Evolutionary conservation across 2,329 filamentous ascomycete genomes (phyloP).

Genomic region (Fusarium sp.): DNA sequence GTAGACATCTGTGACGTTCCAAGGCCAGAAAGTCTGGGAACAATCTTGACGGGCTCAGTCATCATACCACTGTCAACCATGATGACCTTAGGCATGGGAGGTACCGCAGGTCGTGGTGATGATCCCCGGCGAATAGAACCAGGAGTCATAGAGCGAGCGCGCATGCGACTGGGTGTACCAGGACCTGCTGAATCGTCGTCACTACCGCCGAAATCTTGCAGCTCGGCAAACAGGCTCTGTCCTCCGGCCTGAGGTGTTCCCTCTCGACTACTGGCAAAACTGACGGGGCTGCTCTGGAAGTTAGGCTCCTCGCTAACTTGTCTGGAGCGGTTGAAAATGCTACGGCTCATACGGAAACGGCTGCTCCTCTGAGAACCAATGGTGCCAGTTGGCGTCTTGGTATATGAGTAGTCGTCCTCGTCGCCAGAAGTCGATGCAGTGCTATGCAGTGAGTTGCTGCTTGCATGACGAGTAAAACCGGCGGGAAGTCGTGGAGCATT

Average conservation of each 20-base stretch:
- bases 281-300: slow-evolving; percentile 69
- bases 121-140: slow-evolving; percentile 56
- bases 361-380: slow-evolving; percentile 72
- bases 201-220: slow-evolving; percentile 81
- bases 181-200: slow-evolving; percentile 74
- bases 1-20: slow-evolving; percentile 15
- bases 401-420: slow-evolving; percentile 68
- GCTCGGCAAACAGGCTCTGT: slow-evolving; percentile 90
- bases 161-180: slow-evolving; percentile 65
- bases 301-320: slow-evolving; percentile 68
- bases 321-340: slow-evolving; percentile 67
- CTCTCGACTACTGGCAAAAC: slow-evolving; percentile 61
- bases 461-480: slow-evolving; percentile 54
- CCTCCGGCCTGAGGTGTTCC: slow-evolving; percentile 61
- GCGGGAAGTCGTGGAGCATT: slow-evolving; percentile 56
- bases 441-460: slow-evolving; percentile 80
- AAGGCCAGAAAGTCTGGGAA: slow-evolving; percentile 19
- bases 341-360: slow-evolving; percentile 76
- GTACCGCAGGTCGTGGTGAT: slow-evolving; percentile 61
- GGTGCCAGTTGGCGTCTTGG: slow-evolving; percentile 70
- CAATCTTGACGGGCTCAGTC: slow-evolving; percentile 66
- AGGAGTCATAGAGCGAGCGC: slow-evolving; percentile 59
- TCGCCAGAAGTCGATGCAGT: slow-evolving; percentile 88
- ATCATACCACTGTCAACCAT: slow-evolving; percentile 72
- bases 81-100: slow-evolving; percentile 60